phyloP scores from a whole-genome alignment of 1,139 yeast genomes.

The Blastobotrys niveus region DNA sequence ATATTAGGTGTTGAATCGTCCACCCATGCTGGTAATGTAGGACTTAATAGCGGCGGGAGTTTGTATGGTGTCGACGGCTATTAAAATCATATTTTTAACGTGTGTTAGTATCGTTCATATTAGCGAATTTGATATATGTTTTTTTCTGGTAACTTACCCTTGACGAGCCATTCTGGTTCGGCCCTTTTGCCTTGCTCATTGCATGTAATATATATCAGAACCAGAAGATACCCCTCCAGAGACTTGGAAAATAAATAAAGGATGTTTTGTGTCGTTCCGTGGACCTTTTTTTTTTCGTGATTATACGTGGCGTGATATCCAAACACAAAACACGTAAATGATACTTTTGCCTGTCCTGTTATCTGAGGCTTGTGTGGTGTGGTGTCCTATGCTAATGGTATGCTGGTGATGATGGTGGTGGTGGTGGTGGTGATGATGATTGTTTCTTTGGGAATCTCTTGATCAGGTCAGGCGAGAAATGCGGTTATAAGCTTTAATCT shows the following conservation, averaged over 20 bases:
- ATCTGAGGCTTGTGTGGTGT: too few species aligned
- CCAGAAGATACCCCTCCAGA: neutral
- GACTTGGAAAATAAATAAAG: neutral
- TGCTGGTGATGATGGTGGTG: too few species aligned
- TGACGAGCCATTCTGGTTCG: constrained; percentile 1
- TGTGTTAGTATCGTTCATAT: neutral
- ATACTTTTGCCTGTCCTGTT: neutral
- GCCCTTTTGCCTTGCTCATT: constrained; percentile 6
- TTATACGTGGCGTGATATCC: neutral
- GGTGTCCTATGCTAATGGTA: too few species aligned
- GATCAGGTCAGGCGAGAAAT: too few species aligned
- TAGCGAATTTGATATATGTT: too few species aligned
- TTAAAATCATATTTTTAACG: neutral
- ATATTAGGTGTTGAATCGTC: constrained; percentile 20
- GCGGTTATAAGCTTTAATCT: too few species aligned
- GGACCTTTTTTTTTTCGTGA: too few species aligned
- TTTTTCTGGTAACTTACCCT: too few species aligned
- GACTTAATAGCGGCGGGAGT: constrained; percentile 36
- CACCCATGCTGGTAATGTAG: constrained; percentile 33
- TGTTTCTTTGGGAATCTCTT: neutral
- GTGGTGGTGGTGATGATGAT: neutral
- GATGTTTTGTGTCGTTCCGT: neutral
- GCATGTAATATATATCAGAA: neutral
- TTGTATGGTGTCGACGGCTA: neutral
- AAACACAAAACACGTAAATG: neutral